Percentiles rank a stretch among this genome's conserved stretches.
phyloP scores from a whole-genome alignment of 768 basidiomycete genomes.

The Naganishia vishniacii region DNA sequence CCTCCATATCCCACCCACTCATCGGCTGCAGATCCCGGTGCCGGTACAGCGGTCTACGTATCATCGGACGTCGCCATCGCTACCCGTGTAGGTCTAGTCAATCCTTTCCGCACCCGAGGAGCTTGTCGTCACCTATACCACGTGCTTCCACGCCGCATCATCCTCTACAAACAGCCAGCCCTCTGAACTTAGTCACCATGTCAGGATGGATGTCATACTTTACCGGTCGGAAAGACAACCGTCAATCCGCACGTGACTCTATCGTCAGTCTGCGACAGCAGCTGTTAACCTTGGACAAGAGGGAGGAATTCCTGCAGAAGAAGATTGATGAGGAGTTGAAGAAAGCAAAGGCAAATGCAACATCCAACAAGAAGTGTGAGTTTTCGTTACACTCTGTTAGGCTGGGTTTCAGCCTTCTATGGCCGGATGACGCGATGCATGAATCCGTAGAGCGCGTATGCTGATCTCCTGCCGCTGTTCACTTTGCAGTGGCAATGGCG shows the following conservation, averaged over 20 bases:
- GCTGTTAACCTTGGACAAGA: conserved; percentile 96
- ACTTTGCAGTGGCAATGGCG: conserved; percentile 66
- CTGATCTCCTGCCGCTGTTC: background rate
- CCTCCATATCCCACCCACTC: too few relatives aligned
- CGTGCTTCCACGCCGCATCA: too few relatives aligned
- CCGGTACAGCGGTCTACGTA: too few relatives aligned
- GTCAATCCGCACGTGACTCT: conserved; percentile 79
- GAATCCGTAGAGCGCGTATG: background rate
- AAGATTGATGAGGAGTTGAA: conserved; percentile 90
- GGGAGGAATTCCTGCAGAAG: conserved; percentile 92
- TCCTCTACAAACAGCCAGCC: background rate
- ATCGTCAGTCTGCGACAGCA: conserved; percentile 90
- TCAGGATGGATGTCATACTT: conserved; percentile 76
- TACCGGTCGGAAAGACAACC: conserved; percentile 64
- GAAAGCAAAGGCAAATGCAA: conserved; percentile 88
- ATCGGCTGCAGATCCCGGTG: too few relatives aligned
- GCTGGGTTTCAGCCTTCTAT: too few relatives aligned
- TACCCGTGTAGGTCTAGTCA: too few relatives aligned
- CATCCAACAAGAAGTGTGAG: conserved; percentile 86
- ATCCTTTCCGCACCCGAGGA: background rate
- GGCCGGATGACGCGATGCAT: too few relatives aligned
- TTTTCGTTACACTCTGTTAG: too few relatives aligned
- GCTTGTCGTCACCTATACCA: background rate
- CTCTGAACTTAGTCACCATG: conserved; percentile 46
- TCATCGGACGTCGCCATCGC: background rate